Evolutionary conservation across 2,329 filamentous ascomycete species (phyloP).

Genomic region (Penicillium sp.): DNA sequence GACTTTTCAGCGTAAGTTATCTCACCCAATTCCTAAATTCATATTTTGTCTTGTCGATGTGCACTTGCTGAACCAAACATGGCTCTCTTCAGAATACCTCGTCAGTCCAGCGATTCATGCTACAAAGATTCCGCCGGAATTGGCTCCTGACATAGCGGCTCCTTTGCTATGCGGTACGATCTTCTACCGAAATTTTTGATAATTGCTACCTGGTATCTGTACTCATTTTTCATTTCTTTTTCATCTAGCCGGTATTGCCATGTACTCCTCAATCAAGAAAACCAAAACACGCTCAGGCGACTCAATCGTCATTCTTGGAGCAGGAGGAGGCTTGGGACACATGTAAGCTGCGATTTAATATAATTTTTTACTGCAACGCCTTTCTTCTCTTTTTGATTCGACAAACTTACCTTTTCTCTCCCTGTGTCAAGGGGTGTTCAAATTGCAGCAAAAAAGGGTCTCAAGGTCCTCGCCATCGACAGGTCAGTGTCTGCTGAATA

Average conservation of each 20-base stretch:
- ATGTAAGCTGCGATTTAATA: constrained; percentile 21
- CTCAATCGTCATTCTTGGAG: constrained; percentile 33
- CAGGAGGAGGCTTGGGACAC: constrained; percentile 36
- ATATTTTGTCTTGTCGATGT: too few species aligned
- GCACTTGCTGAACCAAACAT: background rate
- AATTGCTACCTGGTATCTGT: background rate
- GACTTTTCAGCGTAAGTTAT: constrained; percentile 31
- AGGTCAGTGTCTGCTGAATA: constrained; percentile 17
- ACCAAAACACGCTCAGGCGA: constrained; percentile 30
- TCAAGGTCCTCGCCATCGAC: constrained; percentile 36
- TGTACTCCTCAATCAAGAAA: constrained; percentile 37
- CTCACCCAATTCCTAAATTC: background rate
- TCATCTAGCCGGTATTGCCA: constrained; percentile 31
- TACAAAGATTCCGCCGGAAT: constrained; percentile 30
- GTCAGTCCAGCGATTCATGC: constrained; percentile 32
- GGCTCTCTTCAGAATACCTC: constrained; percentile 25
- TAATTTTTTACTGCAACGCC: background rate
- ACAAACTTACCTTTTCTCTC: too few species aligned
- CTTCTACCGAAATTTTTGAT: background rate
- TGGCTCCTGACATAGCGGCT: constrained; percentile 29
- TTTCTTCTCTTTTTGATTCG: too few species aligned
- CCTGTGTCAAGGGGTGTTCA: constrained; percentile 29
- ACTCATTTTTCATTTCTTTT: too few species aligned
- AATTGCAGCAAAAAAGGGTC: constrained; percentile 31
- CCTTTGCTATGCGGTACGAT: constrained; percentile 33